phyloP scores from a whole-genome alignment of 306 rosid genomes.

The Quercus parvula region DNA sequence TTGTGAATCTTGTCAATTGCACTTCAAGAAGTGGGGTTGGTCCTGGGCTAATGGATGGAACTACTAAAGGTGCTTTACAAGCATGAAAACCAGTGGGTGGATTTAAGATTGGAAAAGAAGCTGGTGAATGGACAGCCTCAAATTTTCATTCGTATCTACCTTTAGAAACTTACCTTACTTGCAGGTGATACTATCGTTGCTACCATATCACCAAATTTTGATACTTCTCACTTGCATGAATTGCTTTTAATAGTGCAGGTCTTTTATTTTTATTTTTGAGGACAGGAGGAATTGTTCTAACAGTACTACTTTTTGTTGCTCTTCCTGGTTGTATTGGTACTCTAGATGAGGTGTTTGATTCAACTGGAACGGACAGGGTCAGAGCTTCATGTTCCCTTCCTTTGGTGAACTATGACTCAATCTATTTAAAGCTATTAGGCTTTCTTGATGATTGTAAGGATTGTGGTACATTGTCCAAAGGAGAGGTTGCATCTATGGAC shows the following conservation, averaged over 20 bases:
- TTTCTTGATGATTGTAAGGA: constrained; percentile 61
- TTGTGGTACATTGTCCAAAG: constrained; percentile 73
- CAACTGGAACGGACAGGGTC: constrained; percentile 87
- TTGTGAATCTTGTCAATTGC: constrained; percentile 74
- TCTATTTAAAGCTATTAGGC: constrained; percentile 67
- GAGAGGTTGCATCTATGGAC: constrained; percentile 88
- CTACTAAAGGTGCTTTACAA: constrained; percentile 70
- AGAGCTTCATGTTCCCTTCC: constrained; percentile 64
- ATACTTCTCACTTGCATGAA: neutral
- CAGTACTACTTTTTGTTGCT: constrained; percentile 66
- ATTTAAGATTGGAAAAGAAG: constrained; percentile 82
- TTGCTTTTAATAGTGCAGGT: constrained; percentile 47
- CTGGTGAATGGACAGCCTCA: constrained; percentile 80
- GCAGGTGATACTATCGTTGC: constrained; percentile 50
- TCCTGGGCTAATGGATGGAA: constrained; percentile 93
- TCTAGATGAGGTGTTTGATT: constrained; percentile 79
- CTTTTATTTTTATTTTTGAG: constrained; percentile 63
- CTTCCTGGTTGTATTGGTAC: constrained; percentile 97
- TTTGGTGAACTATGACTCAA: constrained; percentile 87
- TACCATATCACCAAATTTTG: neutral
- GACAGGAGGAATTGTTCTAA: constrained; percentile 55
- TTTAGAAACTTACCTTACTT: constrained; percentile 69
- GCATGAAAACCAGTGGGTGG: constrained; percentile 84
- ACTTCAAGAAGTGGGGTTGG: constrained; percentile 92
- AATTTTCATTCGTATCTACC: constrained; percentile 75